Evolutionary conservation across 2,329 filamentous ascomycete genomes (phyloP).

Genomic region (Tolypocladium pustulatum): DNA sequence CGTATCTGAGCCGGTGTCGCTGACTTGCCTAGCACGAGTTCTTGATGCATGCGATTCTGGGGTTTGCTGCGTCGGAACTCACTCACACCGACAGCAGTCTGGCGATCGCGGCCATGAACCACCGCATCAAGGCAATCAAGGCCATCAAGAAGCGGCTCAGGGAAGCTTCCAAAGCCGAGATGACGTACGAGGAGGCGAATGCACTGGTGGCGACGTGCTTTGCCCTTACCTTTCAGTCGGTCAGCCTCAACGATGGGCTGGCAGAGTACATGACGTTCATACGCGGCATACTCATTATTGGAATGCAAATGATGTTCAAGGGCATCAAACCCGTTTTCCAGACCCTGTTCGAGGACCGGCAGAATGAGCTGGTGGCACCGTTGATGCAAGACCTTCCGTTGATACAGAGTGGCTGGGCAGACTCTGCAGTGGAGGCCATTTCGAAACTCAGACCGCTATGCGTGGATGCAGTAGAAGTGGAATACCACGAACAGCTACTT

Average conservation of each 20-base stretch:
- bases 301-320: constrained; percentile 40
- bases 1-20: neutral
- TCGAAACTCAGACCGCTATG: constrained; percentile 32
- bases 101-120: constrained; percentile 46
- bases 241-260: constrained; percentile 46
- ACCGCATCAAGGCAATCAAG: constrained; percentile 55
- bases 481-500: constrained; percentile 34
- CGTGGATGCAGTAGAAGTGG: constrained; percentile 28
- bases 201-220: constrained; percentile 49
- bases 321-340: constrained; percentile 39
- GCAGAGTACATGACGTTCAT: constrained; percentile 52
- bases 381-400: constrained; percentile 34
- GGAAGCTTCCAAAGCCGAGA: constrained; percentile 27
- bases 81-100: constrained; percentile 37
- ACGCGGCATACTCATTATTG: constrained; percentile 44
- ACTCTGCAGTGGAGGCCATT: constrained; percentile 35
- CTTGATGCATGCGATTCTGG: constrained; percentile 61
- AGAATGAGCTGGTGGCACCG: constrained; percentile 30
- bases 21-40: constrained; percentile 42
- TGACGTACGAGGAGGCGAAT: constrained; percentile 43
- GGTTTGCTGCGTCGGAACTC: constrained; percentile 57
- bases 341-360: constrained; percentile 30
- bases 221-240: constrained; percentile 48
- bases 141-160: constrained; percentile 46
- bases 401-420: constrained; percentile 32